phyloP scores from a whole-genome alignment of 2,329 filamentous ascomycete genomes.

The Sporothrix variecibatus region DNA sequence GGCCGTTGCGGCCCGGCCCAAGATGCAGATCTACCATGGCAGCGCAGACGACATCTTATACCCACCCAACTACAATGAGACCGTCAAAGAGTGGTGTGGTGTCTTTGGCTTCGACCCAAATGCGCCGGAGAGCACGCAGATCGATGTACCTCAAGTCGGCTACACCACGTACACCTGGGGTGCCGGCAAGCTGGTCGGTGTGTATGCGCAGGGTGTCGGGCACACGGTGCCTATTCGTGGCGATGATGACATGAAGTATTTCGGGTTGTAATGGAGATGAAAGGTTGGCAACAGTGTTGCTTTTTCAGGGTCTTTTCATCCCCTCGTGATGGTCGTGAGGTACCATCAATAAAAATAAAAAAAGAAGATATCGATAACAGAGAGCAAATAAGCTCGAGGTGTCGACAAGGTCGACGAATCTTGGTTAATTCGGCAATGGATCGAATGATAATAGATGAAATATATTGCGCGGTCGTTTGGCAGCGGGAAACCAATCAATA shows the following conservation, averaged over 20 bases:
- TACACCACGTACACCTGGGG: slow-evolving; percentile 35
- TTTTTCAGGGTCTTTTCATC: background rate
- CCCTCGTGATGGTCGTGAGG: background rate
- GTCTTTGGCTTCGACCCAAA: slow-evolving; percentile 46
- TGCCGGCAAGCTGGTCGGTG: slow-evolving; percentile 30
- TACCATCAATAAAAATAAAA: background rate
- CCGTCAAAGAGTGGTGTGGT: slow-evolving; percentile 57
- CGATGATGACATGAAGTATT: slow-evolving; percentile 28
- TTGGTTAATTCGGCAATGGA: slow-evolving; percentile 12
- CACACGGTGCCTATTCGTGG: slow-evolving; percentile 27
- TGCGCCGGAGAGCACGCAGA: slow-evolving; percentile 25
- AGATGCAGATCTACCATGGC: slow-evolving; percentile 62
- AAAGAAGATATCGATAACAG: background rate
- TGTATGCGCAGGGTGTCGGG: slow-evolving; percentile 29
- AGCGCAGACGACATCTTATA: slow-evolving; percentile 52
- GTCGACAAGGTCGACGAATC: background rate
- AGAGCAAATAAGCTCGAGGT: background rate
- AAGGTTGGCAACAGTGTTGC: background rate
- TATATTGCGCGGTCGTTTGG: background rate
- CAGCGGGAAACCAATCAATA: background rate
- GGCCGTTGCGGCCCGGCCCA: slow-evolving; percentile 48
- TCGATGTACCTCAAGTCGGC: slow-evolving; percentile 34
- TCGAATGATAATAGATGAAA: background rate
- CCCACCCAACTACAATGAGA: slow-evolving; percentile 58
- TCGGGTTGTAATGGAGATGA: slow-evolving; percentile 17